These are phyloP conservation scores for Triticum dicoccoides DNA, from an alignment of 176 grass and related monocot species.

Conservation along the genomic window DNA sequence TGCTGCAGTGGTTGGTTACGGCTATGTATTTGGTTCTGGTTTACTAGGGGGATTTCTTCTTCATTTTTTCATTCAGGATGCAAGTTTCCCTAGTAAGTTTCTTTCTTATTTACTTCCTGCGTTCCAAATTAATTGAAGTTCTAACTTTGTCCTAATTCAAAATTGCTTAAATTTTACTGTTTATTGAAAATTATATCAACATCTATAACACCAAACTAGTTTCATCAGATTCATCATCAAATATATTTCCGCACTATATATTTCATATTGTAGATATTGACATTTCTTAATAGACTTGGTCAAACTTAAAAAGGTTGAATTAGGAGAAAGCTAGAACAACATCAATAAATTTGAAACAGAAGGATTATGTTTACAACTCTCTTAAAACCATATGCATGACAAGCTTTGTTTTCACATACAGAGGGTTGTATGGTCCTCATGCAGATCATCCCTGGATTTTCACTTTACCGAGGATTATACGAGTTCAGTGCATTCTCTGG, in stretches of 20 bases:
- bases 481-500: conserved; percentile 48
- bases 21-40: conserved; percentile 32
- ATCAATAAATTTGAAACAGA: too few species aligned
- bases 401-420: conserved; percentile 10
- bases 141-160: too few species aligned
- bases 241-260: too few species aligned
- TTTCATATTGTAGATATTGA: too few species aligned
- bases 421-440: conserved; percentile 67
- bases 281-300: too few species aligned
- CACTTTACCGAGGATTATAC: conserved; percentile 23
- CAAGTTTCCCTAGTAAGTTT: conserved; percentile 63
- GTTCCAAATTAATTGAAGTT: too few species aligned
- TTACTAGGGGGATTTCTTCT: conserved; percentile 65
- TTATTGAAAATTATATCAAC: too few species aligned
- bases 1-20: conserved; percentile 52
- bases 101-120: not conserved
- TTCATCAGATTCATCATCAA: too few species aligned
- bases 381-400: not conserved
- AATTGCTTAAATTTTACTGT: too few species aligned
- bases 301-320: too few species aligned
- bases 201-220: too few species aligned
- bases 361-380: not conserved
- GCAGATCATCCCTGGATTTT: conserved; percentile 73
- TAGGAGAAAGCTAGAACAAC: too few species aligned
- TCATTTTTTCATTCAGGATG: conserved; percentile 51